Percentiles rank a stretch among this genome's conserved stretches.
These are phyloP conservation scores for Cladorrhinum sp. DNA, from an alignment of 2,329 filamentous ascomycete genomes.

Conservation along the genomic window DNA sequence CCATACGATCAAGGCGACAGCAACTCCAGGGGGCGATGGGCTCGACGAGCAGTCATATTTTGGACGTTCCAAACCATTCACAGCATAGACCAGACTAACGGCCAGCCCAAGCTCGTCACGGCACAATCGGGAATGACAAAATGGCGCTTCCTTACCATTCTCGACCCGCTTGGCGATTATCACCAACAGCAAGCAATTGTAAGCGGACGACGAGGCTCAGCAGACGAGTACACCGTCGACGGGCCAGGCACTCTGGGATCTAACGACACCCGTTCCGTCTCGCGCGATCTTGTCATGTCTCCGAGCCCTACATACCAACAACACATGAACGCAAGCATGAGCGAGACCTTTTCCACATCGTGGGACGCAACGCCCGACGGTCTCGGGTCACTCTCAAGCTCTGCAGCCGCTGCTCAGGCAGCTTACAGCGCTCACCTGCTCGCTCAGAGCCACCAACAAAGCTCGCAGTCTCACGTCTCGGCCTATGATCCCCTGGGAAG, in stretches of 20 bases:
- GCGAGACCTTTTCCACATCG: constrained; percentile 51
- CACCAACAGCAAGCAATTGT: constrained; percentile 50
- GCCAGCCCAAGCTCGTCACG: constrained; percentile 43
- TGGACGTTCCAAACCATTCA: constrained; percentile 60
- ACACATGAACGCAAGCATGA: constrained; percentile 54
- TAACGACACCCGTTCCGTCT: background rate
- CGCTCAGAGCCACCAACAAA: background rate
- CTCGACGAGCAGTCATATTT: constrained; percentile 57
- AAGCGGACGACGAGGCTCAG: constrained; percentile 23
- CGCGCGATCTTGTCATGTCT: constrained; percentile 49
- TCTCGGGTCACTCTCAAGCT: constrained; percentile 15
- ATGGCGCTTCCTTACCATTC: constrained; percentile 61
- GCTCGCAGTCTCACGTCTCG: background rate
- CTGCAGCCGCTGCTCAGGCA: constrained; percentile 9
- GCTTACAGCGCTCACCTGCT: constrained; percentile 22
- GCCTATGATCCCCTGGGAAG: constrained; percentile 19
- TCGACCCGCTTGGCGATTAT: constrained; percentile 57
- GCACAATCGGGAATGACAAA: constrained; percentile 50
- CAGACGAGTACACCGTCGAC: constrained; percentile 7
- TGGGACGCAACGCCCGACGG: constrained; percentile 40
- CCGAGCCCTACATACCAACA: constrained; percentile 50
- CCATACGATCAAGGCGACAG: background rate
- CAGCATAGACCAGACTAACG: constrained; percentile 29
- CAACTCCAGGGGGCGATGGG: constrained; percentile 41
- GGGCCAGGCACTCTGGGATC: background rate